Conservation (phyloP, 192 early-diverging fungal species). For the Coemansia sp. region DNA sequence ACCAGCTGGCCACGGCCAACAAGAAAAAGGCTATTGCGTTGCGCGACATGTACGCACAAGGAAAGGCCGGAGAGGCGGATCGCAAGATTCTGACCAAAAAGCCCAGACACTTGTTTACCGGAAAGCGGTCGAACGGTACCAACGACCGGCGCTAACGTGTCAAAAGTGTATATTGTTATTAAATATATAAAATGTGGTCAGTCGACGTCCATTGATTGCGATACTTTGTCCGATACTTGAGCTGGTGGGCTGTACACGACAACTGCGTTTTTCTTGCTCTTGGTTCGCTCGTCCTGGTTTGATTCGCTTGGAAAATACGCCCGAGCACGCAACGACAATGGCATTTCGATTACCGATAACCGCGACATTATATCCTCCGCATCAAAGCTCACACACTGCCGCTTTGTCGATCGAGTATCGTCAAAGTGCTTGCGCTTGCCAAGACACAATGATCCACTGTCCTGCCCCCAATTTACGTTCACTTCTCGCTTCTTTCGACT, state of each 20-base stretch:
- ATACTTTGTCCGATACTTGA: not conserved
- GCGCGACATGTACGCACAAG: constrained; percentile 72
- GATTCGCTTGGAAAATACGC: constrained; percentile 5
- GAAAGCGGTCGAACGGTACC: constrained; percentile 82
- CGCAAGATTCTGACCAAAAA: constrained; percentile 86
- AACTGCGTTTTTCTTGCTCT: not conserved
- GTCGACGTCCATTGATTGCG: constrained; percentile 29
- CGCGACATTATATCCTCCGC: not conserved
- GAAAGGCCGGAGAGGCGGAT: constrained; percentile 91
- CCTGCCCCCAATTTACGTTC: too few species aligned
- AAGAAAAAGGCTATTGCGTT: constrained; percentile 76
- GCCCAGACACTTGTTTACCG: constrained; percentile 97
- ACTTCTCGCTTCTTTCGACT: not conserved
- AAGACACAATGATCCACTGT: not conserved
- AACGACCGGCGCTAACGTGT: constrained; percentile 71
- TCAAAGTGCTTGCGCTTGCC: not conserved
- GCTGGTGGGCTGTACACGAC: constrained; percentile 18
- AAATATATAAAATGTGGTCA: not conserved
- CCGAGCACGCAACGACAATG: constrained; percentile 3
- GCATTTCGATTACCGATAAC: constrained; percentile 19
- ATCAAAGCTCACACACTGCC: not conserved
- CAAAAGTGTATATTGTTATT: too few species aligned
- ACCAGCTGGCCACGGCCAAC: constrained; percentile 58
- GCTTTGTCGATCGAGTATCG: not conserved
- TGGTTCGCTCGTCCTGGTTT: not conserved